Evolutionary conservation across 2,329 filamentous ascomycete species (phyloP).

Genomic region (Talaromyces sp.): DNA sequence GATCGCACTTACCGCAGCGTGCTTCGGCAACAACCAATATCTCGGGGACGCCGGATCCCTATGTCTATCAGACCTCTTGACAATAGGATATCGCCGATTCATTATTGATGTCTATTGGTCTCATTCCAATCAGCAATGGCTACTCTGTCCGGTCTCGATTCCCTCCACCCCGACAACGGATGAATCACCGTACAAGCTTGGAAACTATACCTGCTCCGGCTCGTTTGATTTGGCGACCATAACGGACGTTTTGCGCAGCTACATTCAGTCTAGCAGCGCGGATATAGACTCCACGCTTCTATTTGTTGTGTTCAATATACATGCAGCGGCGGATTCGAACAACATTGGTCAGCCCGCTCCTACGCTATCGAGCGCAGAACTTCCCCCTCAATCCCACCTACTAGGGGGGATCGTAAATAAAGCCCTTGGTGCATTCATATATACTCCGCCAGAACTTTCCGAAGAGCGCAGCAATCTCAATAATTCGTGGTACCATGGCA

Average conservation of each 20-base stretch:
- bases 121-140: conserved; percentile 51
- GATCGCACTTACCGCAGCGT: conserved; percentile 56
- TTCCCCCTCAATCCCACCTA: conserved; percentile 46
- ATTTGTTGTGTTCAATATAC: conserved; percentile 57
- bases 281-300: conserved; percentile 53
- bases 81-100: conserved; percentile 56
- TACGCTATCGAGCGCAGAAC: conserved; percentile 35
- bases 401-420: conserved; percentile 48
- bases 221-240: conserved; percentile 51
- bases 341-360: conserved; percentile 43
- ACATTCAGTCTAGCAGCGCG: conserved; percentile 52
- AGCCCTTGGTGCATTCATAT: conserved; percentile 51
- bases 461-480: conserved; percentile 56
- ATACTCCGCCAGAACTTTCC: conserved; percentile 50
- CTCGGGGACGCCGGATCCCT: conserved; percentile 48
- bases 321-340: conserved; percentile 49
- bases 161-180: conserved; percentile 31
- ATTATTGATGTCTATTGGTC: conserved; percentile 65
- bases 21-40: conserved; percentile 55
- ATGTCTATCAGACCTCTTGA: conserved; percentile 62
- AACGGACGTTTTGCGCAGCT: conserved; percentile 50
- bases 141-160: conserved; percentile 58
- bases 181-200: conserved; percentile 44
- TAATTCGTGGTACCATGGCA: conserved; percentile 53
- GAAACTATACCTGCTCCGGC: conserved; percentile 55